Base-by-base conservation (phyloP, 2,329 filamentous ascomycete species). In the Uncinocarpus reesii region DNA sequence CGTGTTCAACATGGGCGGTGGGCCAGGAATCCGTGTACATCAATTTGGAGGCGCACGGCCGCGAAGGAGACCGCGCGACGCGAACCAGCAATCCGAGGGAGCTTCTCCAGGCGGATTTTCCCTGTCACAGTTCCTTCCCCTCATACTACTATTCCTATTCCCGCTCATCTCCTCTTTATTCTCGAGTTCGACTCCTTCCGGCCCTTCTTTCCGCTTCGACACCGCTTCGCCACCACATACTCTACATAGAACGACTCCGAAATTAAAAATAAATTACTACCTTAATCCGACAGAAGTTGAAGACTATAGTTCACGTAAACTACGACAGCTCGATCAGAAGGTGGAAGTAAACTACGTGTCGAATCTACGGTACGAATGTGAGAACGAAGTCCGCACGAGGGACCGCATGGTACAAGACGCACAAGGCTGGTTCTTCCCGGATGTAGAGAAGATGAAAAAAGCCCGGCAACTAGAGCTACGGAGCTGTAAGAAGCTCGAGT, bases 1-100 rank as follows among this genome's bases (percentile, higher is more conserved):
- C 65, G 86, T 95, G 47, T 96, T 96, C 70, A 95, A 95, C 69
- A 79, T 95, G 66, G 86, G 86, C 56, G 89, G 89, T 52, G 86
- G 88, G 6, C 88, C 90, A 2, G 90, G 89, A 16, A 81, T 98
- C 58, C 80, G 90, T 52, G 87, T 98, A 52, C 92, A 96, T 65
- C 90, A 95, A 64, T 96, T 98, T 65, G 90, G 89, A 57, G 90
- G 92, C 47, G 76, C 72, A 4, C 75, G 78, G 47, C 87, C 89
- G 20, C 78, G 87, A 57, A 75, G 83, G 67, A 77, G 92, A 61
- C 88, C 89, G 16, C 79, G 77, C 60, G 74, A 83, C 56, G 74
- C 76, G 26, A 78, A 76, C 55, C 73, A 69, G 52, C 73, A 66
- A 57, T 74, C 72, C 54, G 75, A 68, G 57, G 20, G 47, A 24